Evolutionary conservation across 2,329 filamentous ascomycete genomes (phyloP), one percentile per base, ranked within the genome.

Genomic region (Ophiostoma tasmaniense): DNA sequence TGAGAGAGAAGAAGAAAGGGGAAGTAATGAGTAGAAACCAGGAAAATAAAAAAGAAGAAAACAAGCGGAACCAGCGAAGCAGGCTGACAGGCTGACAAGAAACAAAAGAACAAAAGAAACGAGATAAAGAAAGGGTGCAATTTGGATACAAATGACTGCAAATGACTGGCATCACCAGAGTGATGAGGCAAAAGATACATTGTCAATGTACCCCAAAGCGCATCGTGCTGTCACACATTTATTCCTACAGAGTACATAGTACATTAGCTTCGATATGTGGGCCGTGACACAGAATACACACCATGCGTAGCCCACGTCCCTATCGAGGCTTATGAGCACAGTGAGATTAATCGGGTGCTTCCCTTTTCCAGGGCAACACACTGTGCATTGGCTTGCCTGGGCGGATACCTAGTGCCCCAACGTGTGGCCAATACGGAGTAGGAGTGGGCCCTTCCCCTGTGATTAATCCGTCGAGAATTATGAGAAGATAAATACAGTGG

Each of bases 241-340:
- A 62, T 61, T 30, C 55, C 25, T 59, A 14, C 37, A 13, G 7
- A 37, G 35, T 37, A 6, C 35, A 3, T 37, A 37, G 35, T 11
- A 39, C 55, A 61, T 61, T 61, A 61, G 55, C 61, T 35, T 10
- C 8, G 33, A 39, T 37, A 22, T n/a, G 33, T 64, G 61, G 61
- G 11, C 20, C 64, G 64, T 65, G 64, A 65, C 37, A 65, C 64
- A 65, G 64, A 45, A 20, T 65, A 65, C 64, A 22, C 64, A 28
- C 6, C 14, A n/a, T 1, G 64, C 64, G 64, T 65, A 65, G 13
- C 64, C 30, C 64, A 20, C 5, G n/a, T 65, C 64, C 35, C 22
- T 25, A 25, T 22, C 30, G 30, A 64, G 14, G 30, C 30, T 22
- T 37, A 37, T 14, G 25, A 13, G 55, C 33, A 64, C 30, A 64